These are phyloP conservation scores for Phlebiopsis flavidoalba DNA, from an alignment of 768 basidiomycete genomes.

Conservation along the genomic window DNA sequence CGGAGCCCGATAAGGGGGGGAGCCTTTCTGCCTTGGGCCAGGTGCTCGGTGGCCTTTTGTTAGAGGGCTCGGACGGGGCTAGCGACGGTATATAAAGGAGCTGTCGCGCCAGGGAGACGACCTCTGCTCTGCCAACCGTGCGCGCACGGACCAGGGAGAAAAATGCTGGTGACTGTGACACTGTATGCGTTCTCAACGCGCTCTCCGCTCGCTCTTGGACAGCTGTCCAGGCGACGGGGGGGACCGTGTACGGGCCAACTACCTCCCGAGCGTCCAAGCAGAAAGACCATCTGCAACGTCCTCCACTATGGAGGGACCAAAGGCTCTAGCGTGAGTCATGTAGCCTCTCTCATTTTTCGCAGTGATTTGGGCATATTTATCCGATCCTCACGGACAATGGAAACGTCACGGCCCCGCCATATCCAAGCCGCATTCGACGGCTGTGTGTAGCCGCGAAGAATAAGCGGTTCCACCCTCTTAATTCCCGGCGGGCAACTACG, in stretches of 20 bases:
- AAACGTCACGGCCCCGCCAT: too few relatives aligned
- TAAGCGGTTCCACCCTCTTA: slow-evolving; percentile 17
- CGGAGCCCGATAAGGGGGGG: too few relatives aligned
- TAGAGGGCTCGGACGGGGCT: too few relatives aligned
- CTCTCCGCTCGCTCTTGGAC: slow-evolving; percentile 9
- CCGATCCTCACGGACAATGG: slow-evolving; percentile 15
- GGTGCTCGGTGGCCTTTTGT: too few relatives aligned
- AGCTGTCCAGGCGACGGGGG: too few relatives aligned
- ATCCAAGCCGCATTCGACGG: slow-evolving; percentile 21
- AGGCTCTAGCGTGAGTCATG: slow-evolving; percentile 17
- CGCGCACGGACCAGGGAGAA: neutral
- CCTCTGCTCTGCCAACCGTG: too few relatives aligned
- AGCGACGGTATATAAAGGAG: too few relatives aligned
- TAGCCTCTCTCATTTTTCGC: too few relatives aligned
- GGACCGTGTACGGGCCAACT: slow-evolving; percentile 21
- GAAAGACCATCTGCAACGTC: slow-evolving; percentile 22
- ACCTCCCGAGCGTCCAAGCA: slow-evolving; percentile 18
- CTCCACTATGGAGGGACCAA: slow-evolving; percentile 23
- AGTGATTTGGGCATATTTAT: neutral
- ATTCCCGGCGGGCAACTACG: slow-evolving; percentile 24
- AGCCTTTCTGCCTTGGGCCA: too few relatives aligned
- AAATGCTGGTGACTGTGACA: neutral
- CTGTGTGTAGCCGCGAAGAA: slow-evolving; percentile 23
- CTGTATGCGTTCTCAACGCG: neutral
- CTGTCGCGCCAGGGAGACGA: too few relatives aligned